Evolutionary conservation across 768 basidiomycete genomes (phyloP), one percentile per base, ranked within the genome.

Genomic region (Albatrellus ellisii): DNA sequence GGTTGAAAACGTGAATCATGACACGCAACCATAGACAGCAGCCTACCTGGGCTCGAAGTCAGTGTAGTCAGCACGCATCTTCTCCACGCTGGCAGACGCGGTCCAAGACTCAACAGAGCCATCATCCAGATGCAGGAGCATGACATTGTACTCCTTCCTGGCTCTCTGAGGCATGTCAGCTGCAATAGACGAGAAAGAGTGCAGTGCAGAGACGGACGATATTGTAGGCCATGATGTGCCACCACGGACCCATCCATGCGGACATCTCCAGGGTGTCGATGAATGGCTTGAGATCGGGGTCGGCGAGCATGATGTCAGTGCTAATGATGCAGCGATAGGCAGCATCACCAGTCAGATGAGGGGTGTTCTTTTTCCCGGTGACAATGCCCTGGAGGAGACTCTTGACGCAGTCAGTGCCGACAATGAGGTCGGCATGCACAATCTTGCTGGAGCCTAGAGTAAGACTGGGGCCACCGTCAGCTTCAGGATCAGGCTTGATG

Each of bases 291-390:
- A 81, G 61, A 5, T 73, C 72, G 0, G 72, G 72, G 46, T 81
- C 73, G 8, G 54, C 51, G 9, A 73, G 42, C 54, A 79, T 59
- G 1, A 59, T 33, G 27, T 52, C 59, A 0, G 73, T 62, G 2
- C 69, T 61, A 26, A 80, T 60, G 22, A 68, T 60, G 4, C 73
- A 71, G 38, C 78, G 67, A 50, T 77, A 80, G 0, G 75, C 78
- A 0, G 73, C 70, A 49, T 81, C 76, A 0, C 77, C 79, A 0
- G 79, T 79, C 4, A 72, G 63, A 6, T 50, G 47, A 0, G 65
- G 65, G 0, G 70, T 62, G 26, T 63, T 62, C 32, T 67, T 62
- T 0, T 57, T 58, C 0, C 65, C 66, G 0, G 73, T 66, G n/a
- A 77, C 65, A 25, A 71, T 64, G 25, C 68, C 59, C 48, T 69